These are phyloP conservation scores for Stenogyne calaminthoides DNA, from an alignment of 305 asterid species.

Conservation along the genomic window DNA sequence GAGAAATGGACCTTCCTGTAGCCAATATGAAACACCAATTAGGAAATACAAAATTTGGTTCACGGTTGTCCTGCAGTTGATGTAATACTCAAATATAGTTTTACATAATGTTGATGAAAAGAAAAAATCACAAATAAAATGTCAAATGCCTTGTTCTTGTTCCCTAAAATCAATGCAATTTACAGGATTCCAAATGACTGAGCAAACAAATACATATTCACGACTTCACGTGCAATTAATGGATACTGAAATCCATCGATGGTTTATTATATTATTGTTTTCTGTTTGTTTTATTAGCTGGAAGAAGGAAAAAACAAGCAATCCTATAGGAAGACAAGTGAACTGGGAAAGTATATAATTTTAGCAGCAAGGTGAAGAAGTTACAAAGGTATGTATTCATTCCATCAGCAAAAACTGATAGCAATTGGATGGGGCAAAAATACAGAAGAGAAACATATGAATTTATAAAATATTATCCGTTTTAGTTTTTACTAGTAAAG, in stretches of 20 bases:
- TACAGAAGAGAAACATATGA: neutral
- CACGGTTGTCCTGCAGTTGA: neutral
- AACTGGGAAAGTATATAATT: neutral
- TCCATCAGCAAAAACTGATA: neutral
- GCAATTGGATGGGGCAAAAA: neutral
- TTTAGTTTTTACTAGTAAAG: neutral
- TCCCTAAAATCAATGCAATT: neutral
- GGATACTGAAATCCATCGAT: neutral
- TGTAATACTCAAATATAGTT: neutral
- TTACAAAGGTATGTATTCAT: neutral
- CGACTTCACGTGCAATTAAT: neutral
- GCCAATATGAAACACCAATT: slow-evolving; percentile 25
- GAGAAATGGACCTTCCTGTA: slow-evolving; percentile 84
- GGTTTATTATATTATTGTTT: neutral
- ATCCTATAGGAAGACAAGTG: neutral
- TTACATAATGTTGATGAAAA: neutral
- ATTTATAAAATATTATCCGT: neutral
- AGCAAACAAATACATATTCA: neutral
- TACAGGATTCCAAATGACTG: neutral
- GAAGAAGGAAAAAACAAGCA: neutral
- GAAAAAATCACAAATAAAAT: neutral
- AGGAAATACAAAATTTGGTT: slow-evolving; percentile 2
- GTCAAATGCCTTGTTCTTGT: neutral
- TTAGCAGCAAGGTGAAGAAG: neutral
- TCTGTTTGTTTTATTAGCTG: neutral